phyloP scores from a whole-genome alignment of 192 early-diverging fungal species.

The Backusella westeae region DNA sequence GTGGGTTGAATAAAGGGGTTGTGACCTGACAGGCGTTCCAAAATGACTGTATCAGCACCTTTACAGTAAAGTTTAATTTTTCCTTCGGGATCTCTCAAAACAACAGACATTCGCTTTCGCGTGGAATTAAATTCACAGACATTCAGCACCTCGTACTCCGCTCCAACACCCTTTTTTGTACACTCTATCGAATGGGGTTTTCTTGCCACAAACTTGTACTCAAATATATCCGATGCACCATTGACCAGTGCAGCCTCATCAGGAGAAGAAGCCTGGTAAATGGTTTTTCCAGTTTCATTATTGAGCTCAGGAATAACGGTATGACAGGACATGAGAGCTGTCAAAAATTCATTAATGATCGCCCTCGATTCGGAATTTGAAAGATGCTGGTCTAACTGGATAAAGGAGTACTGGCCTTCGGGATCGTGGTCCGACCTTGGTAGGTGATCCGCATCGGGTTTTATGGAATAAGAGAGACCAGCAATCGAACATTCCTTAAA shows the following conservation, averaged over 20 bases:
- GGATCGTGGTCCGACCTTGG: constrained; percentile 61
- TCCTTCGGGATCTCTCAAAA: constrained; percentile 84
- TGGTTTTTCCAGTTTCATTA: constrained; percentile 61
- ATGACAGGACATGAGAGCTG: constrained; percentile 87
- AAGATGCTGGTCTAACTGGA: constrained; percentile 59
- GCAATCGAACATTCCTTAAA: constrained; percentile 87
- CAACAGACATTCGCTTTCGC: constrained; percentile 91
- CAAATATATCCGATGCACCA: constrained; percentile 47
- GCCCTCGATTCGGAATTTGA: constrained; percentile 49
- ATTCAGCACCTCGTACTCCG: constrained; percentile 84
- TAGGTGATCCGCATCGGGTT: constrained; percentile 84
- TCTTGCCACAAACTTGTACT: constrained; percentile 66
- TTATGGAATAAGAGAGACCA: constrained; percentile 86
- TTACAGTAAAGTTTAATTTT: constrained; percentile 86
- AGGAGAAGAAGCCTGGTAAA: constrained; percentile 92
- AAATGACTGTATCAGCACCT: constrained; percentile 94
- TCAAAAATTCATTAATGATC: constrained; percentile 85
- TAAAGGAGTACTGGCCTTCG: constrained; percentile 62
- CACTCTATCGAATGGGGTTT: constrained; percentile 55
- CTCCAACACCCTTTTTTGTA: constrained; percentile 37
- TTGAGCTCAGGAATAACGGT: constrained; percentile 87
- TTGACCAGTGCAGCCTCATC: constrained; percentile 90
- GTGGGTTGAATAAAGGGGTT: constrained; percentile 70
- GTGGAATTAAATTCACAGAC: constrained; percentile 97
- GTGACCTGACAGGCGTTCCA: constrained; percentile 72